These are phyloP conservation scores for Trichoderma koningii DNA, from an alignment of 2,329 filamentous ascomycete genomes.

Conservation along the genomic window DNA sequence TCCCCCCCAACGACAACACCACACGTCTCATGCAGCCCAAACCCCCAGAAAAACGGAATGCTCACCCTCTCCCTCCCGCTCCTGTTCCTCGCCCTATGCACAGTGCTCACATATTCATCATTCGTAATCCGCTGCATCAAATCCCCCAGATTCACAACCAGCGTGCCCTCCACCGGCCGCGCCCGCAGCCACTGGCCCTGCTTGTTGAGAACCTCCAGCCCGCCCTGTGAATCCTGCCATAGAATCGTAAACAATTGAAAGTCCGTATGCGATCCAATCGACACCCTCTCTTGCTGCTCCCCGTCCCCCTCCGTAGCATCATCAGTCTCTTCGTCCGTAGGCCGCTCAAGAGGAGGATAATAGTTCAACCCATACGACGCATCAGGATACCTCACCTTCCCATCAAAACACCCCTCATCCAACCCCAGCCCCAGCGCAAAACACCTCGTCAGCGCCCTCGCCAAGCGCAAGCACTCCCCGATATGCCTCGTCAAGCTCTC, in stretches of 20 bases:
- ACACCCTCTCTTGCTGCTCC: conserved; percentile 34
- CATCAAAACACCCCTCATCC: conserved; percentile 57
- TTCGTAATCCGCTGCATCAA: conserved; percentile 55
- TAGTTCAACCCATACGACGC: conserved; percentile 47
- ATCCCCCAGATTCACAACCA: conserved; percentile 57
- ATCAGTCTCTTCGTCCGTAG: background rate
- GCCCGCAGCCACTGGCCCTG: conserved; percentile 47
- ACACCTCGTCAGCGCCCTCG: conserved; percentile 51
- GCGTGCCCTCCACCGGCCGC: conserved; percentile 43
- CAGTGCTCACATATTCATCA: conserved; percentile 50
- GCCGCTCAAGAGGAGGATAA: conserved; percentile 37
- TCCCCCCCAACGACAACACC: conserved; percentile 42
- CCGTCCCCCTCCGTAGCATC: background rate
- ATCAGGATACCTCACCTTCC: conserved; percentile 54
- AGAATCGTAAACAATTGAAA: conserved; percentile 55
- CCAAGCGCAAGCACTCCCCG: conserved; percentile 50
- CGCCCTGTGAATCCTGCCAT: conserved; percentile 47
- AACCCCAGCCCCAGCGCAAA: conserved; percentile 59
- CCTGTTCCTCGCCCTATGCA: conserved; percentile 51
- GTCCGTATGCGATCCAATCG: conserved; percentile 56
- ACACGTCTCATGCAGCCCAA: conserved; percentile 45
- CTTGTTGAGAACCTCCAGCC: conserved; percentile 47
- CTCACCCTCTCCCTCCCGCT: conserved; percentile 45
- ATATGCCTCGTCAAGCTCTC: conserved; percentile 51
- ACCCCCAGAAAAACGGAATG: conserved; percentile 52